A percentile compares a stretch with the other conserved stretches of the same genome.
Conservation (phyloP, 176 grass and related monocot genomes). For the Raddia distichophylla region DNA sequence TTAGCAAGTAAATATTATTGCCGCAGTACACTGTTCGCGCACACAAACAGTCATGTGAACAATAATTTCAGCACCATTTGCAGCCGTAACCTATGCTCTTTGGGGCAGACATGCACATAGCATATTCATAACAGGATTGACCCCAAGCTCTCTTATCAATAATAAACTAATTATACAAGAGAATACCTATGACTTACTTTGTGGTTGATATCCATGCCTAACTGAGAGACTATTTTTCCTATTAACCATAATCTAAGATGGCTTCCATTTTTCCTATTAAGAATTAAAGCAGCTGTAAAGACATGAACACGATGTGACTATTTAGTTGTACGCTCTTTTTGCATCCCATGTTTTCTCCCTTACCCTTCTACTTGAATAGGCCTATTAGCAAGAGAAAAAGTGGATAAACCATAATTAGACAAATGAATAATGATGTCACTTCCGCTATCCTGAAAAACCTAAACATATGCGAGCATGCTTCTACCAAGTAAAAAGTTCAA, state of each 20-base stretch:
- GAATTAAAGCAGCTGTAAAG: neutral
- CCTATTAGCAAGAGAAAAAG: neutral
- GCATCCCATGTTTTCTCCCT: conserved; percentile 2
- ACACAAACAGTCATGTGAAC: too few relatives aligned
- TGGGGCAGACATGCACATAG: too few relatives aligned
- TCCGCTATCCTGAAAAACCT: neutral
- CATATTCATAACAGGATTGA: neutral
- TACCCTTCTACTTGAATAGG: neutral
- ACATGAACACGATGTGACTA: neutral
- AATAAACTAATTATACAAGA: conserved; percentile 23
- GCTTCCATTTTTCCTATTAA: neutral
- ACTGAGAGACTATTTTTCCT: neutral
- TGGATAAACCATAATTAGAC: neutral
- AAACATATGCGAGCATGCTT: neutral
- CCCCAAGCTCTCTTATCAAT: neutral
- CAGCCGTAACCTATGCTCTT: too few relatives aligned
- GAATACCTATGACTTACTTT: neutral
- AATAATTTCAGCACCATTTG: too few relatives aligned
- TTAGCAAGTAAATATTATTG: too few relatives aligned
- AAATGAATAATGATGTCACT: neutral
- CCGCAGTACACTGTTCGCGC: too few relatives aligned
- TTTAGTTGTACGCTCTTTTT: neutral
- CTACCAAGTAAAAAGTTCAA: neutral
- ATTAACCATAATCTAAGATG: neutral
- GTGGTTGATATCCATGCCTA: neutral